These are phyloP conservation scores for Phycomyces blakesleeanus DNA, from an alignment of 192 early-diverging fungal genomes.

Conservation along the genomic window DNA sequence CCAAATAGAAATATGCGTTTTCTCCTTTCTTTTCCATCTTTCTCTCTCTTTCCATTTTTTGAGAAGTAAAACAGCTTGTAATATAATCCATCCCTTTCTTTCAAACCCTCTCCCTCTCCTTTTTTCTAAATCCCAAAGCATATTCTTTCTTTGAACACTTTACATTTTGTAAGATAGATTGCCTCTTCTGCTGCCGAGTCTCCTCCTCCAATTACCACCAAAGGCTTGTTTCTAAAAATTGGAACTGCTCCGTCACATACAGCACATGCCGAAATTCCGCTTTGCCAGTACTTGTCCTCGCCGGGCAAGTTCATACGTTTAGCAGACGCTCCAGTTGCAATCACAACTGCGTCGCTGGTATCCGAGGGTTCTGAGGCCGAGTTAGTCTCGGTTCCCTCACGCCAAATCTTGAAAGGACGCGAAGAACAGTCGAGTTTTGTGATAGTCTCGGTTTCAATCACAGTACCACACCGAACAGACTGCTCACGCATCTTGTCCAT, in stretches of 20 bases:
- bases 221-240: slow-evolving; percentile 91
- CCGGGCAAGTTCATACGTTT: slow-evolving; percentile 85
- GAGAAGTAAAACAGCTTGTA: too few species aligned
- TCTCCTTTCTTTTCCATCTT: too few species aligned
- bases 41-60: too few species aligned
- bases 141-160: not conserved
- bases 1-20: too few species aligned
- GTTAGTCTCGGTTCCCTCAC: slow-evolving; percentile 70
- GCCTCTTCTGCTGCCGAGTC: slow-evolving; percentile 97
- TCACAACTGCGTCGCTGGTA: slow-evolving; percentile 77
- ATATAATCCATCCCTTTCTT: too few species aligned
- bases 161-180: slow-evolving; percentile 94
- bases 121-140: too few species aligned
- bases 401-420: slow-evolving; percentile 83
- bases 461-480: slow-evolving; percentile 79
- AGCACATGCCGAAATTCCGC: slow-evolving; percentile 96
- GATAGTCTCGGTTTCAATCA: slow-evolving; percentile 87
- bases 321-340: slow-evolving; percentile 96
- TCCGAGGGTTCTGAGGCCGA: slow-evolving; percentile 68
- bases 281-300: slow-evolving; percentile 94
- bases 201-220: slow-evolving; percentile 94
- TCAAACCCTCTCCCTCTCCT: too few species aligned
- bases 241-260: slow-evolving; percentile 98
- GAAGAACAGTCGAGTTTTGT: slow-evolving; percentile 71
- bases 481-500: slow-evolving; percentile 84